These are phyloP conservation scores for Agrocybe chaxingu DNA, from an alignment of 768 basidiomycete species.

Conservation along the genomic window DNA sequence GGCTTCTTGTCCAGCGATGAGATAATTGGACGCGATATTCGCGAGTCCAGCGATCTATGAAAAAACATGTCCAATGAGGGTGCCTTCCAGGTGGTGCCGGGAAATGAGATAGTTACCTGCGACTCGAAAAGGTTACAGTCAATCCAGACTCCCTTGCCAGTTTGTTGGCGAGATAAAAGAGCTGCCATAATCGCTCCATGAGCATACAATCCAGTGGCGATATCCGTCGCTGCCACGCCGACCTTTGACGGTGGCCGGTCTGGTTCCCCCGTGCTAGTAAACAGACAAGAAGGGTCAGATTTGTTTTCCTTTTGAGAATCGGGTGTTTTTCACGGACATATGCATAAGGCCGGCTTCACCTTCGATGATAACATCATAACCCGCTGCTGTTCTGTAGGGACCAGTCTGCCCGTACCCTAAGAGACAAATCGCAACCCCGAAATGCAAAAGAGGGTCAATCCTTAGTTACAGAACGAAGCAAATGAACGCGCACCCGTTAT, in stretches of 20 bases:
- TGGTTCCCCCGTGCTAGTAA: slow-evolving; percentile 79
- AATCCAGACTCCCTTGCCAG: slow-evolving; percentile 86
- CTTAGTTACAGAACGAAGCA: not conserved
- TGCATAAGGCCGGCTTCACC: slow-evolving; percentile 95
- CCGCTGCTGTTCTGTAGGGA: slow-evolving; percentile 77
- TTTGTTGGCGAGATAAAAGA: slow-evolving; percentile 75
- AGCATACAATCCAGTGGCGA: slow-evolving; percentile 85
- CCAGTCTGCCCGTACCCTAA: slow-evolving; percentile 71
- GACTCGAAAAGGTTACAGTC: slow-evolving; percentile 93
- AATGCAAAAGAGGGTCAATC: not conserved
- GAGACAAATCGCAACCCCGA: not conserved
- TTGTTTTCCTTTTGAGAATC: not conserved
- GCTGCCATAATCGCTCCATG: slow-evolving; percentile 94
- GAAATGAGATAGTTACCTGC: slow-evolving; percentile 49
- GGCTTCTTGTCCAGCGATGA: slow-evolving; percentile 82
- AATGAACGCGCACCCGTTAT: slow-evolving; percentile 64
- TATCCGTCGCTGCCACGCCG: slow-evolving; percentile 92
- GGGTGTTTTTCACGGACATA: slow-evolving; percentile 50
- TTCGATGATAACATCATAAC: slow-evolving; percentile 86
- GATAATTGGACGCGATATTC: slow-evolving; percentile 91
- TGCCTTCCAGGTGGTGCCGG: not conserved
- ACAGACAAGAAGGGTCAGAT: slow-evolving; percentile 5
- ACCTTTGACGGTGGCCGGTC: slow-evolving; percentile 88
- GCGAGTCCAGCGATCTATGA: slow-evolving; percentile 81
- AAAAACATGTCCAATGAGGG: slow-evolving; percentile 2